Percentiles rank a stretch among this genome's conserved stretches.
Evolutionary conservation across 164 flowering plant genomes (phyloP).

Genomic region (grape (Vitis vinifera)): DNA sequence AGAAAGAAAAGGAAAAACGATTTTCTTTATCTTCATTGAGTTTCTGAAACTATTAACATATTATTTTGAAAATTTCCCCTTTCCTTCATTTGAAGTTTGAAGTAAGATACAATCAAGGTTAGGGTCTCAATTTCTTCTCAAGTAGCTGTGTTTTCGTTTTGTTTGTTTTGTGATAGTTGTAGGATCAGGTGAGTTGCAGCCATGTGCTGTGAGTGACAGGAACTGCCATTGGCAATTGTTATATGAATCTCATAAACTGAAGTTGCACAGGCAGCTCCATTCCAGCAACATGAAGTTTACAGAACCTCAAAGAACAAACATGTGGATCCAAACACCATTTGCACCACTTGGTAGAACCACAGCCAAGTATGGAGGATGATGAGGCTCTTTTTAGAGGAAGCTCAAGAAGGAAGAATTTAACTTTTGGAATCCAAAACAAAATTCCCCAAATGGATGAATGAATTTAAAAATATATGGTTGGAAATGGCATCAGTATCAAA

Average conservation of each 20-base stretch:
- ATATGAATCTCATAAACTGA: background rate
- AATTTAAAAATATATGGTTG: too few relatives aligned
- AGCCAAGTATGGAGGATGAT: too few relatives aligned
- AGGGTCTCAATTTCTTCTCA: constrained; percentile 4
- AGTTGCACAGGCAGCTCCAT: too few relatives aligned
- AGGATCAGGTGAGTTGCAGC: background rate
- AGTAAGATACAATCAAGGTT: constrained; percentile 7
- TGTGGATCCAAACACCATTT: too few relatives aligned
- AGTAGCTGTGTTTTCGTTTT: constrained; percentile 4
- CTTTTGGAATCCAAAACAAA: too few relatives aligned
- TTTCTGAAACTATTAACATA: background rate
- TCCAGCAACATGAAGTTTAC: background rate
- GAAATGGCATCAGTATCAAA: too few relatives aligned
- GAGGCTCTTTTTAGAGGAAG: too few relatives aligned
- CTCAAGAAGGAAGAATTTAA: too few relatives aligned
- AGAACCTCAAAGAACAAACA: too few relatives aligned
- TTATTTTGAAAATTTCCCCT: constrained; percentile 2
- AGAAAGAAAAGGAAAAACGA: background rate
- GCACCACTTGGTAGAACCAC: too few relatives aligned
- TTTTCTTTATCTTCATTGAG: background rate
- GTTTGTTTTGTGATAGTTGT: constrained; percentile 9
- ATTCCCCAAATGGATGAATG: too few relatives aligned
- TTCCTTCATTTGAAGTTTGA: background rate
- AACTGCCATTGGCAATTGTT: background rate
- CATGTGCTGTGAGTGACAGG: background rate